Conservation (phyloP, 805 yeast species). For the Cyberlindnera samutprakarnensis region DNA sequence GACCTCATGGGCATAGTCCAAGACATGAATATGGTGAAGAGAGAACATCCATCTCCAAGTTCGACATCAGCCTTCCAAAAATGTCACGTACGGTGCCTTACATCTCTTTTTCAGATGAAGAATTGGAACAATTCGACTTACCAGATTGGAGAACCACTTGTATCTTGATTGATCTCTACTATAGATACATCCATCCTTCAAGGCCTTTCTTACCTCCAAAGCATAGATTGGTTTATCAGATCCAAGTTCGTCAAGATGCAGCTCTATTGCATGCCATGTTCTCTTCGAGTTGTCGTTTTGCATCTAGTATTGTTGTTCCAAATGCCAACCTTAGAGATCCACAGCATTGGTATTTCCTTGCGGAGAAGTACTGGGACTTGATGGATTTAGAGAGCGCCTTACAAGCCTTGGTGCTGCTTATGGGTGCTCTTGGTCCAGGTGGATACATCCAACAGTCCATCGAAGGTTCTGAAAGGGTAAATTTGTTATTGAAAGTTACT, state of each 20-base stretch:
- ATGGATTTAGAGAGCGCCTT: conserved; percentile 23
- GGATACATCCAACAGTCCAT: conserved; percentile 22
- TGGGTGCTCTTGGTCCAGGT: conserved; percentile 25
- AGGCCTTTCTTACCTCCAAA: conserved; percentile 31
- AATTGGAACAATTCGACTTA: conserved; percentile 26
- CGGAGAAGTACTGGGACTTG: conserved; percentile 26
- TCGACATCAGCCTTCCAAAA: conserved; percentile 7
- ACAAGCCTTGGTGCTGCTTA: conserved; percentile 22
- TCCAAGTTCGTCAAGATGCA: conserved; percentile 25
- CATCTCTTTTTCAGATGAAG: conserved; percentile 22
- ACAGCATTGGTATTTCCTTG: conserved; percentile 30
- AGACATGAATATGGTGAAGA: conserved; percentile 5
- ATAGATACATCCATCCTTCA: conserved; percentile 33
- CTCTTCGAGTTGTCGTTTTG: conserved; percentile 25
- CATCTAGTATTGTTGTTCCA: conserved; percentile 22
- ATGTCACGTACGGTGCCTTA: conserved; percentile 5
- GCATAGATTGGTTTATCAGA: conserved; percentile 22
- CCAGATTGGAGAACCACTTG: conserved; percentile 30
- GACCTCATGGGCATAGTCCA: conserved; percentile 3
- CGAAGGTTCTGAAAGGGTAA: conserved; percentile 22
- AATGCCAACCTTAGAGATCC: conserved; percentile 24
- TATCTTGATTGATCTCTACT: conserved; percentile 30
- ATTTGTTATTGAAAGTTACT: conserved; percentile 13
- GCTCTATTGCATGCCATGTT: conserved; percentile 29
- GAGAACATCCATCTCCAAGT: conserved; percentile 6